phyloP scores from a whole-genome alignment of 495 filamentous ascomycete genomes.

The Aspergillus nidulans region DNA sequence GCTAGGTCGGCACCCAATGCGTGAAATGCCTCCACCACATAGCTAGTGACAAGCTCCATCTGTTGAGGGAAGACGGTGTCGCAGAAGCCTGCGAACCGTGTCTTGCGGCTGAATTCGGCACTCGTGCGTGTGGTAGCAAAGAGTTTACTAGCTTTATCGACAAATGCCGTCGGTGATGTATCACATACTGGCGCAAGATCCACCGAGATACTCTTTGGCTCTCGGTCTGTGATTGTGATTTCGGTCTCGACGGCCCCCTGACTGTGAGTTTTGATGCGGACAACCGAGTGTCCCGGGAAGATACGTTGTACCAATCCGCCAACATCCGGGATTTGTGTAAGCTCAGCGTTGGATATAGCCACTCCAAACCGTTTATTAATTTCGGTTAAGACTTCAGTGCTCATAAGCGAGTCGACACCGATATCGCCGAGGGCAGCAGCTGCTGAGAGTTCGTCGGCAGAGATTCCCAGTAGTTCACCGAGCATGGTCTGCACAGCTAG shows the following conservation, averaged over 20 bases:
- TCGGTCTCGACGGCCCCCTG: neutral
- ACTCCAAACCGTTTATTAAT: slow-evolving; percentile 23
- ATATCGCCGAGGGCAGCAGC: slow-evolving; percentile 19
- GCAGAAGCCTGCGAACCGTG: neutral
- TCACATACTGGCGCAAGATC: too few relatives aligned
- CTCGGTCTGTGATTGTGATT: neutral
- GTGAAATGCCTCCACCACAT: slow-evolving; percentile 37
- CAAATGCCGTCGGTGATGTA: neutral
- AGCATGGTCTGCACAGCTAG: slow-evolving; percentile 1
- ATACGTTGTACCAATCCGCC: neutral
- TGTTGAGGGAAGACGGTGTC: neutral
- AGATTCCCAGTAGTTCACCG: neutral
- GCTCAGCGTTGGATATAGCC: neutral
- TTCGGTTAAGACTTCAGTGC: slow-evolving; percentile 35
- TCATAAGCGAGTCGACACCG: slow-evolving; percentile 41
- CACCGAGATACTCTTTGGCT: neutral
- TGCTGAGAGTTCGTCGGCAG: neutral
- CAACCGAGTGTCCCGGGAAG: neutral
- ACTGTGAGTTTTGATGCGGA: neutral
- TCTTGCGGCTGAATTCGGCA: neutral
- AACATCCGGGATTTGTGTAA: neutral
- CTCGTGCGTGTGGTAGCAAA: neutral
- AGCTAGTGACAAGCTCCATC: slow-evolving; percentile 28
- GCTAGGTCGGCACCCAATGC: slow-evolving; percentile 26
- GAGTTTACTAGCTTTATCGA: neutral